Conservation (phyloP, 2,329 filamentous ascomycete genomes). For the Trichoderma lentiforme region DNA sequence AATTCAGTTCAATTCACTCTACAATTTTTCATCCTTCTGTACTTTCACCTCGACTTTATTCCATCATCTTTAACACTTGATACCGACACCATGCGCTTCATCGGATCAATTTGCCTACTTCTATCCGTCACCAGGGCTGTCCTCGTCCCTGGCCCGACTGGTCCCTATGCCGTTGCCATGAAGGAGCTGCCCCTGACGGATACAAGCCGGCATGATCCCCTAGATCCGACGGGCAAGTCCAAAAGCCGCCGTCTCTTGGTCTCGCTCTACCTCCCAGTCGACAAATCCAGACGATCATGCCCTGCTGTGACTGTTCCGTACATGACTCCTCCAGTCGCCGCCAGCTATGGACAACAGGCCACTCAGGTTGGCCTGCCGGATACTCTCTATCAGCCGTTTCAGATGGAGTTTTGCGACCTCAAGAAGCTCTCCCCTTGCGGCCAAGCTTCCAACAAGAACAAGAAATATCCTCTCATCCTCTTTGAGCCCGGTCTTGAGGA, state of each 20-base stretch:
- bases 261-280: slow-evolving; percentile 33
- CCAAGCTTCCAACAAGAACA: background rate
- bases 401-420: slow-evolving; percentile 28
- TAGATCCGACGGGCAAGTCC: slow-evolving; percentile 31
- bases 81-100: slow-evolving; percentile 12
- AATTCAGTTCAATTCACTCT: background rate
- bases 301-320: slow-evolving; percentile 25
- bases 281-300: slow-evolving; percentile 24
- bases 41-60: background rate
- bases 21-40: background rate
- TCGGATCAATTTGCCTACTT: slow-evolving; percentile 20
- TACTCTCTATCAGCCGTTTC: slow-evolving; percentile 28
- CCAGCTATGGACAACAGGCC: slow-evolving; percentile 28
- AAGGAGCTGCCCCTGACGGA: slow-evolving; percentile 30
- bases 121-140: slow-evolving; percentile 24
- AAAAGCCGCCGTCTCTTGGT: slow-evolving; percentile 26
- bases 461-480: slow-evolving; percentile 31
- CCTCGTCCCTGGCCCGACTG: slow-evolving; percentile 29
- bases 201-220: slow-evolving; percentile 29
- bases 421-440: slow-evolving; percentile 18
- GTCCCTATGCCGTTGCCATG: slow-evolving; percentile 31
- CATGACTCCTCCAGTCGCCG: slow-evolving; percentile 34
- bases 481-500: slow-evolving; percentile 45
- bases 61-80: background rate
- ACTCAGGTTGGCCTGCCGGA: slow-evolving; percentile 30